Base-by-base conservation (phyloP, 1,139 yeast genomes). In the Wickerhamomyces sp. region DNA sequence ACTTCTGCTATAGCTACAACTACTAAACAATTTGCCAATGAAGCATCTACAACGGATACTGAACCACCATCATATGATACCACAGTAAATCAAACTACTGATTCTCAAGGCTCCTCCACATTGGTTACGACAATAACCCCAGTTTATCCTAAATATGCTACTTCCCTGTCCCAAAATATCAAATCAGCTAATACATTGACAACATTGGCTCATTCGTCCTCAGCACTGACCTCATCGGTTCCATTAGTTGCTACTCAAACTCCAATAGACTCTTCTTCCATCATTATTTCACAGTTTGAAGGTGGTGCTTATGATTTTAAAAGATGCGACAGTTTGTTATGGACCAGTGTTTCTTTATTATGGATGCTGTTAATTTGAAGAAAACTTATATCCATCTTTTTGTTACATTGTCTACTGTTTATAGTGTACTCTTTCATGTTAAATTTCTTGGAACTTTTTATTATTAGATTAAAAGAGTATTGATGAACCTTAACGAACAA, bases 401-500 rank as follows among this genome's bases (percentile, higher is more conserved):
- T 7, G 7, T 21, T 21, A 21, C 24, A 21, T 10, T 21, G 24
- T 21, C 10, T 21, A 7, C 24, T 21, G 24, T 21, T 21, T 21
- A 21, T 21, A 21, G 24, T 8, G 24, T 8, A 10, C 7, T 21
- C 10, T 15, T 25, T 15, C 4, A 20, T 31, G 20, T 14, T 3
- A 12, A 18, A 14, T 12, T 7, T 29, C 13, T n/a, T n/a, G n/a
- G 12, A 7, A 9, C n/a, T n/a, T n/a, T n/a, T n/a, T n/a, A n/a
- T n/a, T n/a, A n/a, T n/a, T n/a, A n/a, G n/a, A n/a, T n/a, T n/a
- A n/a, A n/a, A n/a, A n/a, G n/a, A n/a, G n/a, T n/a, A n/a, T n/a
- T n/a, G n/a, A n/a, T n/a, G n/a, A n/a, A n/a, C n/a, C 8, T 13
- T 45, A 44, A 38, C 55, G 56, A 9, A 59, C 52, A 35, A 80